phyloP scores from a whole-genome alignment of 331 rosid genomes.

The Malus hybrid region DNA sequence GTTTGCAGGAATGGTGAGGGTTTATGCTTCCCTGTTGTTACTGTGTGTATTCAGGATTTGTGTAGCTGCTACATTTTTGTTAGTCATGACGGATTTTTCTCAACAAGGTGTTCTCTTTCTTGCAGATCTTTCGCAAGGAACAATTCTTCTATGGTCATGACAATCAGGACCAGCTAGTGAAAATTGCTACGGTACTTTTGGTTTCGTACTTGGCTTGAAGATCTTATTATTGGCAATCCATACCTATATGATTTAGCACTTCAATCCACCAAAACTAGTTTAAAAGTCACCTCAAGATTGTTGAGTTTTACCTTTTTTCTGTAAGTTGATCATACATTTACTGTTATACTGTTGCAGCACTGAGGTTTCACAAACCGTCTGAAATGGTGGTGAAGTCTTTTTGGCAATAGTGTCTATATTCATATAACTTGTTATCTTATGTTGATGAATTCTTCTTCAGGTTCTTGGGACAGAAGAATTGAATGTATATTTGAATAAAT shows the following conservation, averaged over 20 bases:
- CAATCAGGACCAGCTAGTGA: slow-evolving; percentile 38
- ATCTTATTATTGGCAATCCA: not conserved
- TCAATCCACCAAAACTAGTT: not conserved
- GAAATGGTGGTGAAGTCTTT: not conserved
- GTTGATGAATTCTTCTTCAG: slow-evolving; percentile 13
- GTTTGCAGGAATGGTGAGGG: slow-evolving; percentile 46
- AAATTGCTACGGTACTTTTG: slow-evolving; percentile 34
- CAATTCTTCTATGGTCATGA: slow-evolving; percentile 45
- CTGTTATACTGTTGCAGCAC: not conserved
- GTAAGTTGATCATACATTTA: not conserved
- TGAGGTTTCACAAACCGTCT: not conserved
- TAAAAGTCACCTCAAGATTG: not conserved
- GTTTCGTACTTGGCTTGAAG: not conserved
- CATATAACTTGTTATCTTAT: not conserved
- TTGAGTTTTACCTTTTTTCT: not conserved
- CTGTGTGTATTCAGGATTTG: not conserved
- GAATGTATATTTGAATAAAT: slow-evolving; percentile 31
- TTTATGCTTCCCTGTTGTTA: not conserved
- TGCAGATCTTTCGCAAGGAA: slow-evolving; percentile 44
- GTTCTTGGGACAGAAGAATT: slow-evolving; percentile 43
- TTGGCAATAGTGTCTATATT: not conserved
- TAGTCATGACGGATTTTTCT: not conserved
- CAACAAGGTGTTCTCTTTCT: not conserved
- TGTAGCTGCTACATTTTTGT: not conserved
- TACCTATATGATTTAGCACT: not conserved